Conservation (phyloP, 139 green algal genomes). For the Chlamydomonas applanata region DNA sequence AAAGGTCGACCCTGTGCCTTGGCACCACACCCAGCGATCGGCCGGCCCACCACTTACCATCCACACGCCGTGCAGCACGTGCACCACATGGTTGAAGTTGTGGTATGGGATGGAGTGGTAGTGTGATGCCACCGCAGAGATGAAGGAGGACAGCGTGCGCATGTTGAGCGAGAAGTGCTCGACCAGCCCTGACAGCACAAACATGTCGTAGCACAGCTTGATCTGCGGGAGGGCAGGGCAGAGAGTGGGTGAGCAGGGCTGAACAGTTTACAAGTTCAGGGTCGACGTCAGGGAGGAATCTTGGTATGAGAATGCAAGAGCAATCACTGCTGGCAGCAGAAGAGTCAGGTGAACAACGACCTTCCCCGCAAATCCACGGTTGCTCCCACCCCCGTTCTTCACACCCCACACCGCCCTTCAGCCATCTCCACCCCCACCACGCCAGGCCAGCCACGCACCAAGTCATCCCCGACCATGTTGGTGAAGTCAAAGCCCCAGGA, state of each 20-base stretch:
- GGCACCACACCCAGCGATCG: not conserved
- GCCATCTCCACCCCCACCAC: too few relatives aligned
- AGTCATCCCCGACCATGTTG: constrained; percentile 11
- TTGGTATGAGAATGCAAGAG: too few relatives aligned
- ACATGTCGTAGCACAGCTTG: constrained; percentile 61
- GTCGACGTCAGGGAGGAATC: too few relatives aligned
- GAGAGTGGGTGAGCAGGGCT: too few relatives aligned
- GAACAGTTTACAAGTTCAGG: too few relatives aligned
- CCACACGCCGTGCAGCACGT: constrained; percentile 67
- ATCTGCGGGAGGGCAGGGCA: constrained; percentile 5
- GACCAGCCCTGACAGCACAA: constrained; percentile 43
- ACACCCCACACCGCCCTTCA: too few relatives aligned
- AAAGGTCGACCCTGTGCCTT: not conserved
- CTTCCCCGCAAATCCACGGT: too few relatives aligned
- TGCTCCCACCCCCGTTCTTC: too few relatives aligned
- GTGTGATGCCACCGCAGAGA: constrained; percentile 55
- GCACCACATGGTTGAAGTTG: constrained; percentile 68
- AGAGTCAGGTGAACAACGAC: too few relatives aligned
- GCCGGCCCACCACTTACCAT: constrained; percentile 59
- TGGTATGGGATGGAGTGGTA: constrained; percentile 72
- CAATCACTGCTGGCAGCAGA: too few relatives aligned
- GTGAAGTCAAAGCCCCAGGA: constrained; percentile 40
- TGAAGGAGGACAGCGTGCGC: constrained; percentile 47
- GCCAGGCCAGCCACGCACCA: constrained; percentile 23
- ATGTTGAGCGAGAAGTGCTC: constrained; percentile 42